Evolutionary conservation across 2,329 filamentous ascomycete species (phyloP).

Genomic region (Diaporthe eres): DNA sequence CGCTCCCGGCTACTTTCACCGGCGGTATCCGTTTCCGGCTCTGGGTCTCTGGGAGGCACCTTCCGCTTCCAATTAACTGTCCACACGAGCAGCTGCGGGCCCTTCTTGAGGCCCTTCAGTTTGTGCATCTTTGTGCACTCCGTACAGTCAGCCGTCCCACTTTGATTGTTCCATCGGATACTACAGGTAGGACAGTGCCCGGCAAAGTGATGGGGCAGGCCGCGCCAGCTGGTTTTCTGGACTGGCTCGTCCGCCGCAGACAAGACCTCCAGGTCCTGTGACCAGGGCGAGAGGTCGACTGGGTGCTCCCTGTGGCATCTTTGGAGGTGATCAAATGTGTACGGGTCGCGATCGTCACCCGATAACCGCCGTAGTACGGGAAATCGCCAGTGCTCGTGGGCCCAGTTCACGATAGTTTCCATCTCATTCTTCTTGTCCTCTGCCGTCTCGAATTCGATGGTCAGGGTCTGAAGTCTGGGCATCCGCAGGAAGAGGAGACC

Average conservation of each 20-base stretch:
- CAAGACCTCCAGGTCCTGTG: background rate
- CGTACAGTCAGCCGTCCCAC: background rate
- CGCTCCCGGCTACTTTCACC: background rate
- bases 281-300: conserved; percentile 4
- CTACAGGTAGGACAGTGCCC: background rate
- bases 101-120: background rate
- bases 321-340: background rate
- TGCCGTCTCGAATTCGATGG: conserved; percentile 38
- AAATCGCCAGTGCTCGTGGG: conserved; percentile 20
- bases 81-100: conserved; percentile 30
- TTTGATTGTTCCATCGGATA: background rate
- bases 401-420: conserved; percentile 34
- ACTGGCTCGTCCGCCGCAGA: conserved; percentile 12
- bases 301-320: background rate
- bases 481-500: conserved; percentile 34
- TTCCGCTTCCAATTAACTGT: conserved; percentile 24
- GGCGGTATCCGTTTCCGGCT: too few relatives aligned
- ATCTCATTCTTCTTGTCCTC: conserved; percentile 35
- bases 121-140: background rate
- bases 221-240: conserved; percentile 18
- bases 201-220: conserved; percentile 17
- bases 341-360: conserved; percentile 7
- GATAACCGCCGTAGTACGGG: conserved; percentile 10
- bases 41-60: background rate
- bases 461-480: conserved; percentile 24